Conservation (phyloP, 2,329 filamentous ascomycete genomes). For the Cladosporium cucumerinum region DNA sequence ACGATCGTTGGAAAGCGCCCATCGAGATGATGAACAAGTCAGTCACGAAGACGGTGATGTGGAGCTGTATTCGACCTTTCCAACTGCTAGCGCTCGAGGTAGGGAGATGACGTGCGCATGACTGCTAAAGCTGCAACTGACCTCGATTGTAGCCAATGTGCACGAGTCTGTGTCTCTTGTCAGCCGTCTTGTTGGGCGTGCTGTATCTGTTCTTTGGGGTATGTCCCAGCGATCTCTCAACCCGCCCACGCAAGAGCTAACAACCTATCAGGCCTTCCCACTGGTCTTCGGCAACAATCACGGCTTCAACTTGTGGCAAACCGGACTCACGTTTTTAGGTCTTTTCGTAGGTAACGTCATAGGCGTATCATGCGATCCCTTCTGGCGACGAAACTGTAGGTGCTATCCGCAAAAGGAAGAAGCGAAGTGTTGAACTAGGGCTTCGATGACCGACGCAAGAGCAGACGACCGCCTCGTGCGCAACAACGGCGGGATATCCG, state of each 20-base stretch:
- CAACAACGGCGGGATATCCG: constrained; percentile 57
- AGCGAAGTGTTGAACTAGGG: background rate
- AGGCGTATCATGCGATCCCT: constrained; percentile 59
- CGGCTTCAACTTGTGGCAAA: constrained; percentile 73
- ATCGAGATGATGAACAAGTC: constrained; percentile 71
- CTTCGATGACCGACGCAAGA: background rate
- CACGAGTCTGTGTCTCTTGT: constrained; percentile 74
- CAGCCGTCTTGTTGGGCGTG: constrained; percentile 80
- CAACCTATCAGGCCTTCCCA: constrained; percentile 60
- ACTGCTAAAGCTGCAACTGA: constrained; percentile 43
- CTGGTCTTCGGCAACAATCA: constrained; percentile 73
- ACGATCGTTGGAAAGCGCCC: constrained; percentile 70
- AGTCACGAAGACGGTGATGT: constrained; percentile 52
- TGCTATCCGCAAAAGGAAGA: background rate
- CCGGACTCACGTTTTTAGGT: constrained; percentile 74
- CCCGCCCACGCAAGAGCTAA: background rate
- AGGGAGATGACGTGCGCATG: background rate
- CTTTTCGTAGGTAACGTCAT: constrained; percentile 65
- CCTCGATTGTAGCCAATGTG: constrained; percentile 64
- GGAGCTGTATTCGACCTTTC: constrained; percentile 63
- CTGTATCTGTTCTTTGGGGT: constrained; percentile 83
- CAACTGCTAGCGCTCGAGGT: constrained; percentile 64
- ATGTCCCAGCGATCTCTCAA: background rate
- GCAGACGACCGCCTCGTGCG: constrained; percentile 53
- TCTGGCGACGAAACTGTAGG: constrained; percentile 60